A percentile compares a stretch with the other conserved stretches of the same genome.
These are phyloP conservation scores for Ensete ventricosum DNA, from an alignment of 176 grass and related monocot species.

Conservation along the genomic window DNA sequence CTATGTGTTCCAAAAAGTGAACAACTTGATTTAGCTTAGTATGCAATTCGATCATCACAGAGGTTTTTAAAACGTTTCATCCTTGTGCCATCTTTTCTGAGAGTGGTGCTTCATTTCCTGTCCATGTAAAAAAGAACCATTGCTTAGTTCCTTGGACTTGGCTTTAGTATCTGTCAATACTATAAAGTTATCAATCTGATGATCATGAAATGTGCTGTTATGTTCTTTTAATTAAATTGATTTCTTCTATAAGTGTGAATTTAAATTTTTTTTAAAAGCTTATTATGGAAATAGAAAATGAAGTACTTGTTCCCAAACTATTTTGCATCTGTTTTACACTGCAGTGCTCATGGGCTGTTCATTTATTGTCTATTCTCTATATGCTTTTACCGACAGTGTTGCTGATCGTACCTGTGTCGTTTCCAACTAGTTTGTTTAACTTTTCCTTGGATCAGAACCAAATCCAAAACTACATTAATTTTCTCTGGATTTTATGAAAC, in stretches of 20 bases:
- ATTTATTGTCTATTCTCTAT: background rate
- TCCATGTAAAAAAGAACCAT: background rate
- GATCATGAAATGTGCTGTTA: no score
- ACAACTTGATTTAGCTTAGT: background rate
- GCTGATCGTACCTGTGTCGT: background rate
- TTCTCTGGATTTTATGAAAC: constrained; percentile 33
- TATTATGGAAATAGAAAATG: background rate
- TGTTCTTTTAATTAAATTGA: no score
- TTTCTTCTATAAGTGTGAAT: background rate
- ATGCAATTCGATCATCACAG: background rate
- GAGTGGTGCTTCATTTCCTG: background rate
- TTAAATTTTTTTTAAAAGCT: background rate
- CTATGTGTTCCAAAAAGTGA: background rate
- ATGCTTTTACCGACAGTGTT: background rate
- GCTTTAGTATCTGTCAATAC: no score
- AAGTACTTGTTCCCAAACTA: background rate
- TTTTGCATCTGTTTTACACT: background rate
- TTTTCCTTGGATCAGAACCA: constrained; percentile 16
- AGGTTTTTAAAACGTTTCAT: background rate
- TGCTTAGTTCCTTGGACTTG: background rate
- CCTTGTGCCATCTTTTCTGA: background rate
- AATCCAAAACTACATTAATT: constrained; percentile 31
- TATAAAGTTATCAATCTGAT: no score
- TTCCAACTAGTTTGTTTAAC: constrained; percentile 20
- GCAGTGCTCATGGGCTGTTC: background rate